These are phyloP conservation scores for Scedosporium aurantiacum DNA, from an alignment of 2,329 filamentous ascomycete genomes.

Conservation along the genomic window DNA sequence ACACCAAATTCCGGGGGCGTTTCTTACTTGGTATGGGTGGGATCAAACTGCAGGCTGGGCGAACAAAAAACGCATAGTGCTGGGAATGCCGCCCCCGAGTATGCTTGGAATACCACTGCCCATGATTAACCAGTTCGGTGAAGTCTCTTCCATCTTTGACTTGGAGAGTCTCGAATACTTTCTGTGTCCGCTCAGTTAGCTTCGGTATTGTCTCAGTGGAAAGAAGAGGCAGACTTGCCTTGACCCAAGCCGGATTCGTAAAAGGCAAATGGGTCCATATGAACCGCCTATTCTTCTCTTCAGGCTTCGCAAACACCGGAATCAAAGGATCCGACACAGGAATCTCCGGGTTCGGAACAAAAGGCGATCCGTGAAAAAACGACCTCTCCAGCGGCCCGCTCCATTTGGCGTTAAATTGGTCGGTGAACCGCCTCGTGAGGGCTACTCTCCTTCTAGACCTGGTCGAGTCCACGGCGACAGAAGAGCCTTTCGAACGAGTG, in stretches of 20 bases:
- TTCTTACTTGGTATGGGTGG: conserved; percentile 23
- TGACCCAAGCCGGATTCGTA: conserved; percentile 48
- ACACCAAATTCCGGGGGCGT: background rate
- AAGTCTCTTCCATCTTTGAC: conserved; percentile 24
- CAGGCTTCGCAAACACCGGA: conserved; percentile 4
- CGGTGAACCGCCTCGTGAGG: conserved; percentile 1
- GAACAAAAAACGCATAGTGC: conserved; percentile 37
- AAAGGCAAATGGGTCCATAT: conserved; percentile 48
- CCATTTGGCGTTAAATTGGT: conserved; percentile 5
- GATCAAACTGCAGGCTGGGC: conserved; percentile 36
- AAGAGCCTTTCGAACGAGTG: background rate
- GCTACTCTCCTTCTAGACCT: conserved; percentile 2
- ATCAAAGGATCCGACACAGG: background rate
- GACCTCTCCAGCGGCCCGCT: conserved; percentile 5
- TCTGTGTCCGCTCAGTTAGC: conserved; percentile 17
- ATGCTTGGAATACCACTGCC: conserved; percentile 38
- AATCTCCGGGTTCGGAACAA: background rate
- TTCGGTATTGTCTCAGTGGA: conserved; percentile 7
- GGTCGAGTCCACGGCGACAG: background rate
- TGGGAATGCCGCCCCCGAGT: conserved; percentile 37
- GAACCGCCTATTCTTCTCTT: conserved; percentile 23
- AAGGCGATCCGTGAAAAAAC: conserved; percentile 1
- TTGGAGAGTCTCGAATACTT: conserved; percentile 33
- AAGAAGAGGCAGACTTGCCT: conserved; percentile 23
- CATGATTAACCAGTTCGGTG: conserved; percentile 29